Evolutionary conservation across 768 basidiomycete genomes (phyloP), one percentile per base, ranked within the genome.

Genomic region (Trametes meyenii): DNA sequence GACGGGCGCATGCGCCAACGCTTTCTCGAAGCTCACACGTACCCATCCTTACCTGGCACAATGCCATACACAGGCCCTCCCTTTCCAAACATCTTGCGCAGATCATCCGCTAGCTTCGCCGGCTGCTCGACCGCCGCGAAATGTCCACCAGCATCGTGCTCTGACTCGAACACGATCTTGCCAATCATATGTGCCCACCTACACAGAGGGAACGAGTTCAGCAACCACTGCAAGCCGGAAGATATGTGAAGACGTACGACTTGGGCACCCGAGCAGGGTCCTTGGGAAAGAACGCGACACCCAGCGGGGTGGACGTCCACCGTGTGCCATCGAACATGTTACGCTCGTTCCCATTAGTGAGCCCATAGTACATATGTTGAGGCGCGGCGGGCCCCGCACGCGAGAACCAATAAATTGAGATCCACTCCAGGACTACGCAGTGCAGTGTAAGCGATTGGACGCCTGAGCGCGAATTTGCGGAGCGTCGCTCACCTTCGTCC

Each of bases 371-470:
- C 19, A 86, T 85, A 13, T 85, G 75, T 8, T 81, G 21, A 0
- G 86, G 81, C 0, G 86, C 83, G 2, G 84, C 77, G 6, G 87
- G 85, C 0, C 85, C 85, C 0, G 80, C 76, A 11, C 80, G 78
- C 7, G 85, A 86, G 71, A 87, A 85, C 75, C 77, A 81, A 66
- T 82, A 85, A 12, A 85, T 75, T 2, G 83, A 85, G 21, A 85
- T 69, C 85, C 85, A 88, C 0, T 83, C 84, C 33, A 88, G 65
- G 1, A 86, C 85, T 85, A 57, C 14, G 4, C 12, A 48, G 12
- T 10, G 17, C 17, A 45, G 13, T 1, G 46, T 19, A 19, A 26
- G 19, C 46, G 26, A 14, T 10, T 5, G 5, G 5, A 13, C 7
- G 8, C 19, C 17, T 1, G 17, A 24, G 16, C 10, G 23, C 3